Evolutionary conservation across 139 green algal genomes (phyloP).

Genomic region (Closterium sp.): DNA sequence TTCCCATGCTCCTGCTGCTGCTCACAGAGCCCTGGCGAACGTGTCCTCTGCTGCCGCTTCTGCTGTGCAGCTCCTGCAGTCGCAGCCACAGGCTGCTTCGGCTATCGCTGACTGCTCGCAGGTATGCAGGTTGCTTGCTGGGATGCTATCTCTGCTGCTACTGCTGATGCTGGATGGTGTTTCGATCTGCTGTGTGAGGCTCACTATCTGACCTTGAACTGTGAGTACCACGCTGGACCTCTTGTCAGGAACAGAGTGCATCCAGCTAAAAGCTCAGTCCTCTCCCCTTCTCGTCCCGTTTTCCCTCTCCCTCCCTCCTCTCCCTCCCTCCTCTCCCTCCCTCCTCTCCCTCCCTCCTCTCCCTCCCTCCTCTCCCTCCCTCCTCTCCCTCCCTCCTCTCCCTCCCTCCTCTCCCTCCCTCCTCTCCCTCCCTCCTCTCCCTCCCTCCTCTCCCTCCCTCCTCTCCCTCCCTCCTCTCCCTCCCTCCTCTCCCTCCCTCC

Average conservation of each 20-base stretch:
- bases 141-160: not conserved
- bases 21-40: not conserved
- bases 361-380: not conserved
- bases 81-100: not conserved
- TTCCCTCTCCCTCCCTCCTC: not conserved
- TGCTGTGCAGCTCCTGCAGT: not conserved
- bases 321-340: not conserved
- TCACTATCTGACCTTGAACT: too few species aligned
- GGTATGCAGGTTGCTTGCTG: not conserved
- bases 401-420: too few species aligned
- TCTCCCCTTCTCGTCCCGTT: not conserved
- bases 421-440: not conserved
- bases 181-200: not conserved
- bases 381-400: not conserved
- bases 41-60: not conserved
- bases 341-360: not conserved
- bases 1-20: not conserved
- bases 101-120: not conserved
- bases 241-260: too few species aligned
- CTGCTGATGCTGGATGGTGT: not conserved
- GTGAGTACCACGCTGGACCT: too few species aligned
- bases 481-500: too few species aligned
- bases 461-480: not conserved
- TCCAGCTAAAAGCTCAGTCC: too few species aligned
- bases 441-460: not conserved